Evolutionary conservation across 129 eudicot genomes (phyloP).

Genomic region (Tagetes erecta): DNA sequence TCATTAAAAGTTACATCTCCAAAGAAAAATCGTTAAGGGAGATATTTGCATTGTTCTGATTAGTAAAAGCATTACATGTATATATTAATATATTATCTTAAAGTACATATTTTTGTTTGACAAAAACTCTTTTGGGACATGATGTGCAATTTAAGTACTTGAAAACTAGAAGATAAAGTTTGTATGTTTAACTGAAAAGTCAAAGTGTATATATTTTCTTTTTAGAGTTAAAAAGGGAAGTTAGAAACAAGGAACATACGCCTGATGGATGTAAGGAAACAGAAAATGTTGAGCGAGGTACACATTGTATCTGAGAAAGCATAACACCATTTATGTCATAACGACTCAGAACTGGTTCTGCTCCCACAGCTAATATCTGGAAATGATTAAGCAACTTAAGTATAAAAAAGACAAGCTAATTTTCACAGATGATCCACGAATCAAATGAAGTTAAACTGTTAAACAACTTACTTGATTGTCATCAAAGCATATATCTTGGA

Average conservation of each 20-base stretch:
- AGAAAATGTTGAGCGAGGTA: conserved; percentile 85
- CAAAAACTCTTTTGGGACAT: neutral
- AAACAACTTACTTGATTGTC: conserved; percentile 66
- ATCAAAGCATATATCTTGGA: conserved; percentile 83
- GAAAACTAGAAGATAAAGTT: neutral
- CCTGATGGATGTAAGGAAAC: conserved; percentile 83
- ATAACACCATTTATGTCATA: conserved; percentile 71
- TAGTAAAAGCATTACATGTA: neutral
- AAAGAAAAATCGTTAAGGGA: neutral
- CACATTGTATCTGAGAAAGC: conserved; percentile 77
- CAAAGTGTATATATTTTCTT: neutral
- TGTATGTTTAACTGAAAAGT: neutral
- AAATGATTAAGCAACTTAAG: conserved; percentile 15
- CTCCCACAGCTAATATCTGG: conserved; percentile 93
- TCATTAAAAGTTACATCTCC: neutral
- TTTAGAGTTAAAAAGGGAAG: neutral
- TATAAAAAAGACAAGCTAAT: neutral
- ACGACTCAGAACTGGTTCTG: conserved; percentile 78
- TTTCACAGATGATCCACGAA: neutral
- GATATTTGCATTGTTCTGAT: neutral
- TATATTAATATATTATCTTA: too few species aligned
- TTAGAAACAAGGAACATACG: conserved; percentile 48
- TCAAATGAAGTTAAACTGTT: neutral
- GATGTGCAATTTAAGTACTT: too few species aligned
- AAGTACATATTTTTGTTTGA: neutral